A percentile compares a stretch with the other conserved stretches of the same genome.
These are phyloP conservation scores for Aspergillus japonicus DNA, from an alignment of 2,329 filamentous ascomycete species.

Conservation along the genomic window DNA sequence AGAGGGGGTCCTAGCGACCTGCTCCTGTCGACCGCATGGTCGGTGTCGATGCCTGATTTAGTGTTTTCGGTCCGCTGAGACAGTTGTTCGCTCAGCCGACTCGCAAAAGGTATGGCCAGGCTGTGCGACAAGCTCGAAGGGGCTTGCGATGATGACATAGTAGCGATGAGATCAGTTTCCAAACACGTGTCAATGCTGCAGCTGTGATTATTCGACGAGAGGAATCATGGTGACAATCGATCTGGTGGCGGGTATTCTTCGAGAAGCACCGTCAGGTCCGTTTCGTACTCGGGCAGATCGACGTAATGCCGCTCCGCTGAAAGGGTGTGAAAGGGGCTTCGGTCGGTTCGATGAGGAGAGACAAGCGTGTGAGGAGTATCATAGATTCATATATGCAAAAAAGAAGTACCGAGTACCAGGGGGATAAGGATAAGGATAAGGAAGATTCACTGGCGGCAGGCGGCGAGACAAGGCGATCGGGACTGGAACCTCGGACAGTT, in stretches of 20 bases:
- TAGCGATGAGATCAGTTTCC: slow-evolving; percentile 8
- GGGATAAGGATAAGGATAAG: too few species aligned
- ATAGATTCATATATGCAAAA: too few species aligned
- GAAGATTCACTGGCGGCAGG: too few species aligned
- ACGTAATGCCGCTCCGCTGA: too few species aligned
- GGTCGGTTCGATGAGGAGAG: background rate
- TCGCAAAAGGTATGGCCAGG: slow-evolving; percentile 29
- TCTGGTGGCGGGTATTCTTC: background rate
- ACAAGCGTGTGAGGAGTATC: background rate
- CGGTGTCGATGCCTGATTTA: slow-evolving; percentile 15
- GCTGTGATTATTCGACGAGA: slow-evolving; percentile 2
- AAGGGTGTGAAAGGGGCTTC: background rate
- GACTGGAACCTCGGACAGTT: too few species aligned
- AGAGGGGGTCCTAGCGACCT: slow-evolving; percentile 24
- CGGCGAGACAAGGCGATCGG: too few species aligned
- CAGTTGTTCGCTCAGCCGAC: slow-evolving; percentile 40
- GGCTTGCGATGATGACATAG: slow-evolving; percentile 22
- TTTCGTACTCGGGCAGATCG: background rate
- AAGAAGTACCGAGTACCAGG: too few species aligned
- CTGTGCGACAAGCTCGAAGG: slow-evolving; percentile 24
- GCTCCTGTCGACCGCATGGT: slow-evolving; percentile 12
- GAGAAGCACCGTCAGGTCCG: background rate
- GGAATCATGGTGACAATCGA: background rate
- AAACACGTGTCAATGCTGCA: slow-evolving; percentile 10
- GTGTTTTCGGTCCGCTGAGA: slow-evolving; percentile 25